A percentile compares a stretch with the other conserved stretches of the same genome.
Evolutionary conservation across 2,329 filamentous ascomycete genomes (phyloP).

Genomic region (Fusarium sulawesiense): DNA sequence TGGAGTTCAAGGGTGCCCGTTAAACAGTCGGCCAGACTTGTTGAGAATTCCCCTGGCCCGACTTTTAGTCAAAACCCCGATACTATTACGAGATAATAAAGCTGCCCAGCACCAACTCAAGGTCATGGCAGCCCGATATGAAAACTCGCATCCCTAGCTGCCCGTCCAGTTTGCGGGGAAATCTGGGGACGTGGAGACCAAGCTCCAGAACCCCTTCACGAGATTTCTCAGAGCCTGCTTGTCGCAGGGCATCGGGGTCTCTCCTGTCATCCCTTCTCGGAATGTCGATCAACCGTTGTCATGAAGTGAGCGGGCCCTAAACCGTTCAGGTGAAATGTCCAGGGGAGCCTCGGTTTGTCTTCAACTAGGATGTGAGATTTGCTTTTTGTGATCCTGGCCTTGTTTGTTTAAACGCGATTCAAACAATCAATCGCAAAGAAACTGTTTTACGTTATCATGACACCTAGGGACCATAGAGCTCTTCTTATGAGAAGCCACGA

Average conservation of each 20-base stretch:
- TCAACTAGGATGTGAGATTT: slow-evolving; percentile 26
- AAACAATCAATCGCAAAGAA: slow-evolving; percentile 3
- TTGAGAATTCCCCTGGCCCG: slow-evolving; percentile 27
- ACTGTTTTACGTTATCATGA: slow-evolving; percentile 6
- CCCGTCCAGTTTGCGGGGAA: slow-evolving; percentile 44
- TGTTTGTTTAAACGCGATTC: slow-evolving; percentile 1
- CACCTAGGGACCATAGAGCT: neutral
- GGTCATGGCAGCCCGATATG: slow-evolving; percentile 22
- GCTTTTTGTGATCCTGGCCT: slow-evolving; percentile 22
- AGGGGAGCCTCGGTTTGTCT: slow-evolving; percentile 23
- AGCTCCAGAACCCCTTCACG: slow-evolving; percentile 9
- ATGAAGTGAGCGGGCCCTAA: slow-evolving; percentile 22
- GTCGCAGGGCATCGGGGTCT: slow-evolving; percentile 11
- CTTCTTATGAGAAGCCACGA: slow-evolving; percentile 13
- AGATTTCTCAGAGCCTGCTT: slow-evolving; percentile 22
- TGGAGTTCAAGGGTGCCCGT: slow-evolving; percentile 41
- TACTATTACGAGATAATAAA: slow-evolving; percentile 46
- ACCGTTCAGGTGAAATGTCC: neutral
- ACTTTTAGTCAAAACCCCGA: slow-evolving; percentile 42
- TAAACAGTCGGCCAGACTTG: slow-evolving; percentile 27
- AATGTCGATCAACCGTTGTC: slow-evolving; percentile 26
- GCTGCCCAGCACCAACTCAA: slow-evolving; percentile 34
- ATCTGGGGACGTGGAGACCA: slow-evolving; percentile 42
- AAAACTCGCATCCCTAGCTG: slow-evolving; percentile 21
- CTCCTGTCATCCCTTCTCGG: slow-evolving; percentile 10